Evolutionary conservation across 371 early-diverging fungal species (phyloP).

Genomic region (Mucor ambiguus): DNA sequence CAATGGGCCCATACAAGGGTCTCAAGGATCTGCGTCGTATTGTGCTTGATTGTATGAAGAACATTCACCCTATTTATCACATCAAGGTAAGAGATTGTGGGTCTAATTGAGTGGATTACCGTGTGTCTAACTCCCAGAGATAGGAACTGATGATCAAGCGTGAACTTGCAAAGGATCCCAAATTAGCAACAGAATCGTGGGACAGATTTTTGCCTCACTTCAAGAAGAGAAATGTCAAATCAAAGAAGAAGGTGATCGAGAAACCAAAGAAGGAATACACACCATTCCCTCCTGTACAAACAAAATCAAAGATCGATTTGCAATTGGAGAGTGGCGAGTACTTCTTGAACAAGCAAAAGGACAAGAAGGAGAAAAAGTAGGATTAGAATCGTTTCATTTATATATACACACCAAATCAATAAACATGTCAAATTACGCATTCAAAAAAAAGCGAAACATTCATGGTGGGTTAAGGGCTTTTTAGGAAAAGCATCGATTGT

Average conservation of each 20-base stretch:
- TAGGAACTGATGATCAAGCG: conserved; percentile 98
- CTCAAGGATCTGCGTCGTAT: conserved; percentile 92
- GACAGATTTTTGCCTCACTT: conserved; percentile 98
- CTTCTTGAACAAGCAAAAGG: conserved; percentile 78
- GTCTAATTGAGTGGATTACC: not conserved
- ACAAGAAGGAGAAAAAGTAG: conserved; percentile 16
- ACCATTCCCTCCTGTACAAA: conserved; percentile 91
- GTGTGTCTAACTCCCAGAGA: not conserved
- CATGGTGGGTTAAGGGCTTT: not conserved
- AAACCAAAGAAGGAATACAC: conserved; percentile 75
- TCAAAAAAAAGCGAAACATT: not conserved
- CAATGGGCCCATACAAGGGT: conserved; percentile 94
- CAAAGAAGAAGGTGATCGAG: conserved; percentile 65
- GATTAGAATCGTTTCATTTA: not conserved
- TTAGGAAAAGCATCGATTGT: not conserved
- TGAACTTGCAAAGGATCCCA: conserved; percentile 97
- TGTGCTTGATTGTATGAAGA: conserved; percentile 97
- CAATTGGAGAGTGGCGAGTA: conserved; percentile 97
- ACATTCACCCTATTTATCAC: conserved; percentile 99
- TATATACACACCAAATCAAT: not conserved
- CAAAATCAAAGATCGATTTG: conserved; percentile 89
- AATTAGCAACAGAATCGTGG: conserved; percentile 96
- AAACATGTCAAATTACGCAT: not conserved
- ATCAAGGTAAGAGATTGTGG: conserved; percentile 76
- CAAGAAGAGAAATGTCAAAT: conserved; percentile 90